A percentile compares a stretch with the other conserved stretches of the same genome.
Evolutionary conservation across 805 yeast genomes (phyloP).

Genomic region (Myxozyma sirexii): DNA sequence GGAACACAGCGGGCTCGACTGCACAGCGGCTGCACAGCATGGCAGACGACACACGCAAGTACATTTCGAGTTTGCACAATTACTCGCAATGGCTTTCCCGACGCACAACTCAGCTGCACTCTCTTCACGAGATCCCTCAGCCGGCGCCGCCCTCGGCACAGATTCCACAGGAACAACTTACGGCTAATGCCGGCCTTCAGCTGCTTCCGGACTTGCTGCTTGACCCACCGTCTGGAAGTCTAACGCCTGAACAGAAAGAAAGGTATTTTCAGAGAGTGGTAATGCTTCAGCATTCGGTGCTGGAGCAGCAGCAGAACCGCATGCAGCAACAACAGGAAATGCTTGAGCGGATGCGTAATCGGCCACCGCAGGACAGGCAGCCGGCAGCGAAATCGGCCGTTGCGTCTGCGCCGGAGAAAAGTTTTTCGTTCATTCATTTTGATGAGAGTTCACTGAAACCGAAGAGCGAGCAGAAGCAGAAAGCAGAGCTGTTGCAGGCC

Average conservation of each 20-base stretch:
- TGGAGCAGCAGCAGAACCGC: conserved; percentile 19
- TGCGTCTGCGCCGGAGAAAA: background rate
- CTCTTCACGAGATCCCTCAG: conserved; percentile 47
- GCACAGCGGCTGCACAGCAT: background rate
- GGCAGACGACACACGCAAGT: conserved; percentile 19
- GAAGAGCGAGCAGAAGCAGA: background rate
- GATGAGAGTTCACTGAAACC: conserved; percentile 10
- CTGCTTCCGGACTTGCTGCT: conserved; percentile 2
- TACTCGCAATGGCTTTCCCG: conserved; percentile 66
- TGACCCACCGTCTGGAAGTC: background rate
- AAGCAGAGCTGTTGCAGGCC: background rate
- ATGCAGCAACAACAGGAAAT: conserved; percentile 22
- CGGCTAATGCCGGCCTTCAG: background rate
- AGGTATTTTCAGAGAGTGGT: conserved; percentile 10
- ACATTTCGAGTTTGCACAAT: conserved; percentile 13
- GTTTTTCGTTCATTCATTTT: conserved; percentile 3
- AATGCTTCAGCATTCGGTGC: conserved; percentile 9
- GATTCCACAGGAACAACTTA: conserved; percentile 10
- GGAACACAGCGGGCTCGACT: no score
- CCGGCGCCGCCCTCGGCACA: conserved; percentile 25
- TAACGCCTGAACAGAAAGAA: conserved; percentile 10
- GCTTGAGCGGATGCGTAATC: conserved; percentile 18
- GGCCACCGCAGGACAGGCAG: background rate
- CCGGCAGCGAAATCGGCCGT: background rate
- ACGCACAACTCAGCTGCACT: conserved; percentile 87